Base-by-base conservation (phyloP, 495 filamentous ascomycete genomes). In the Lentithecium fluviatile region DNA sequence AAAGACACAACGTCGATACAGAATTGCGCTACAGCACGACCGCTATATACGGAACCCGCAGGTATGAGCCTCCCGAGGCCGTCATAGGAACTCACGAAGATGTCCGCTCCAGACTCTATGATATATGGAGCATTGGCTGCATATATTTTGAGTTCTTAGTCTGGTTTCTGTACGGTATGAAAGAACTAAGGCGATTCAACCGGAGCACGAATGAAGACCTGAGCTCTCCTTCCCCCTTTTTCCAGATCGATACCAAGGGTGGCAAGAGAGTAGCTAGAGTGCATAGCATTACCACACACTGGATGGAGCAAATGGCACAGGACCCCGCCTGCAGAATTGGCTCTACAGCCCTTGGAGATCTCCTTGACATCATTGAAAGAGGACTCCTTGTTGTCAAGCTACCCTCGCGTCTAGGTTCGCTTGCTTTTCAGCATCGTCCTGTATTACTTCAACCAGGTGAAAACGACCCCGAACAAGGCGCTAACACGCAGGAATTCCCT, bases 101-200 rank as follows among this genome's bases (percentile, higher is more conserved):
- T 1, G 17, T n/a, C 47, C 47, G 47, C 3, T 43, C 20, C 10
- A 12, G 52, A 1, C 36, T 25, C 17, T 55, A 43, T 40, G 52
- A 55, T 45, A 25, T 55, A 0, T 55, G 52, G 52, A 13, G 34
- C 13, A 43, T 55, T 6, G 52, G 52, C 37, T 55, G 52, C 36
- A 55, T 55, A 12, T n/a, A 17, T 25, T 20, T 55, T 12, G 52
- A 55, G 17, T 55, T 45, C 12, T 20, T 55, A 5, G 17, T 55
- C 5, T 55, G 52, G 52, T 36, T 55, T 7, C 24, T 55, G 6
- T 45, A 55, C 20, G 34, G 51, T 10, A 11, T 20, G 6, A 26
- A 37, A 2, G 50, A 10, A 11, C 25, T 53, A 1, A 24, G 37
- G 1, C 36, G 11, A 4, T 37, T 53, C 50, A 50, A 25, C 2